These are phyloP conservation scores for Ganoderma resinaceum DNA, from an alignment of 1,284 basidiomycete genomes.

Conservation along the genomic window DNA sequence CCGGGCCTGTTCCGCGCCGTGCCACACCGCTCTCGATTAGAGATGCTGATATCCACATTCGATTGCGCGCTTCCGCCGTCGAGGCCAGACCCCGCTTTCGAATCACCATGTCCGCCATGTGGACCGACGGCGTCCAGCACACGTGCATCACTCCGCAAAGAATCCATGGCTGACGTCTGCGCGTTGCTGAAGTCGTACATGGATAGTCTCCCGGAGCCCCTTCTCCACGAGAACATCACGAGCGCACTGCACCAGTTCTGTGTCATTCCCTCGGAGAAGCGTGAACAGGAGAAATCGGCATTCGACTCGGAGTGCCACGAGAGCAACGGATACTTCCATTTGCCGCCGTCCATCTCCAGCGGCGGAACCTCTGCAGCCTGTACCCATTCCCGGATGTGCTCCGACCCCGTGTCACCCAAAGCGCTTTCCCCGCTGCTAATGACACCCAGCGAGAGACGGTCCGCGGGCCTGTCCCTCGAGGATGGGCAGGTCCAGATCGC, in stretches of 20 bases:
- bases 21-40: conserved; percentile 43
- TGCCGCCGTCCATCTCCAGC: background rate
- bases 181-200: conserved; percentile 66
- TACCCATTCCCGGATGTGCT: background rate
- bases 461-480: conserved; percentile 32
- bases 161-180: conserved; percentile 64
- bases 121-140: conserved; percentile 19
- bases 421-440: background rate
- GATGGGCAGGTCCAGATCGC: conserved; percentile 49
- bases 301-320: background rate
- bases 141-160: conserved; percentile 48
- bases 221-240: conserved; percentile 53
- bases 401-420: conserved; percentile 11
- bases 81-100: background rate
- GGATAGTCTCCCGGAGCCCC: conserved; percentile 58
- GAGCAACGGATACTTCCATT: conserved; percentile 17
- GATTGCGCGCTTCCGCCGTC: conserved; percentile 30
- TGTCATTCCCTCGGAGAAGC: conserved; percentile 49
- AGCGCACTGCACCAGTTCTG: conserved; percentile 60
- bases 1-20: conserved; percentile 53
- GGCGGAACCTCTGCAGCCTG: too few relatives aligned
- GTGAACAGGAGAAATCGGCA: conserved; percentile 36
- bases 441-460: conserved; percentile 22
- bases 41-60: conserved; percentile 46
- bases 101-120: conserved; percentile 15